These are phyloP conservation scores for Pythium dissimile DNA, from an alignment of 352 stramenopile genomes.

Conservation along the genomic window DNA sequence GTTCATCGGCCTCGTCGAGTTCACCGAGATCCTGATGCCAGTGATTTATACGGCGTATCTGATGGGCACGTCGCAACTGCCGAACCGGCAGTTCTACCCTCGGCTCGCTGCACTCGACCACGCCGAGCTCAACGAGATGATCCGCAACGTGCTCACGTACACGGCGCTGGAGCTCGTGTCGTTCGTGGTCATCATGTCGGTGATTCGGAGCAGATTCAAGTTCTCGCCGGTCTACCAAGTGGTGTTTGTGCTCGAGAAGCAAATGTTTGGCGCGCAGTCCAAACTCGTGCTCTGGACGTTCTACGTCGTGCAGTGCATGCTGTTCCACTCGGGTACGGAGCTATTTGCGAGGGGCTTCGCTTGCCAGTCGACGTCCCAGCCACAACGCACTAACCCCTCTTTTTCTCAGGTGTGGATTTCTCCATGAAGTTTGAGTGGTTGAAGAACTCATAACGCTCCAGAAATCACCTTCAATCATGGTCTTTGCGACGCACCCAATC, in stretches of 20 bases:
- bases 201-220: conserved; percentile 4
- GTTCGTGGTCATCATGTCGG: conserved; percentile 2
- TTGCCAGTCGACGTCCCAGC: neutral
- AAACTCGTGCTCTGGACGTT: conserved; percentile 36
- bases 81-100: conserved; percentile 17
- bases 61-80: conserved; percentile 3
- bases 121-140: neutral
- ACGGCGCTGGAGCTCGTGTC: conserved; percentile 9
- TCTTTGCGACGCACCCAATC: no score
- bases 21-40: conserved; percentile 22
- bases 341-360: neutral
- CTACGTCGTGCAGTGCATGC: conserved; percentile 35
- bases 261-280: conserved; percentile 23
- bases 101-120: neutral
- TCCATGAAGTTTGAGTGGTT: conserved; percentile 7
- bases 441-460: no score
- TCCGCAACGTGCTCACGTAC: conserved; percentile 7
- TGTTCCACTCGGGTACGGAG: conserved; percentile 25
- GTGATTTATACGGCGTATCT: conserved; percentile 18
- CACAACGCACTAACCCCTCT: no score
- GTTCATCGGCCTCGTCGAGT: conserved; percentile 20
- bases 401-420: conserved; percentile 4
- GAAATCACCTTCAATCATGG: no score
- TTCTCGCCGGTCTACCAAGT: conserved; percentile 28
- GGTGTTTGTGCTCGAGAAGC: conserved; percentile 31